phyloP scores from a whole-genome alignment of 805 yeast species.

The Wickerhamiella occidentalis region DNA sequence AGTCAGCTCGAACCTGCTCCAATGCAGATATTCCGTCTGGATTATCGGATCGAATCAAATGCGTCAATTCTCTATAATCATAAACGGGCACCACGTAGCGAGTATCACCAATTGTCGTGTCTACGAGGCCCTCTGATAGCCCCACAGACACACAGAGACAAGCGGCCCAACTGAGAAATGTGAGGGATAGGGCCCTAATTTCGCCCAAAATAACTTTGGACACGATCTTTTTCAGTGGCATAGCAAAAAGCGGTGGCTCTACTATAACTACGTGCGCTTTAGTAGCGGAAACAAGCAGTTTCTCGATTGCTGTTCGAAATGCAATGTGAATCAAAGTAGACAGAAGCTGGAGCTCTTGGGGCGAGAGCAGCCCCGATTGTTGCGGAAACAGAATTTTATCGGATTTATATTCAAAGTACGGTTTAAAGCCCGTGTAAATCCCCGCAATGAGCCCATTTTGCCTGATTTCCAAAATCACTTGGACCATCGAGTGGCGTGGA shows the following conservation, averaged over 20 bases:
- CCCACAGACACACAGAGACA: conserved; percentile 15
- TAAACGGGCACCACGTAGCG: conserved; percentile 19
- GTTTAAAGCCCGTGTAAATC: conserved; percentile 12
- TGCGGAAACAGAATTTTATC: conserved; percentile 2
- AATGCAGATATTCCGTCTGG: not conserved
- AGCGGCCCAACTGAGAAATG: conserved; percentile 19
- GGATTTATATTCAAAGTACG: conserved; percentile 8
- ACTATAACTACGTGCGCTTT: conserved; percentile 15
- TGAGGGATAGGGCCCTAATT: conserved; percentile 16
- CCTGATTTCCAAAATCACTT: conserved; percentile 14
- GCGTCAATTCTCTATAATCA: conserved; percentile 20
- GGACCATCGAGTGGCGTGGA: conserved; percentile 13
- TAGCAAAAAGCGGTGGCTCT: conserved; percentile 20
- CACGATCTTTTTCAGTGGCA: conserved; percentile 13
- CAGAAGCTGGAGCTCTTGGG: not conserved
- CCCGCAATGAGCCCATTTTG: conserved; percentile 14
- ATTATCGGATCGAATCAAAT: not conserved
- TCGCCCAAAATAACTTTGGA: conserved; percentile 16
- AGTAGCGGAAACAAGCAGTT: conserved; percentile 15
- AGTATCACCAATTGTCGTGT: conserved; percentile 4
- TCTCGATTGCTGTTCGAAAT: conserved; percentile 11
- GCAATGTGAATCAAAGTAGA: conserved; percentile 11
- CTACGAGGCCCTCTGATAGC: conserved; percentile 11
- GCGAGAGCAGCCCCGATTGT: not conserved
- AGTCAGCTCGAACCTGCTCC: not conserved